phyloP scores from a whole-genome alignment of 352 stramenopile genomes.

The Phytopythium vexans region DNA sequence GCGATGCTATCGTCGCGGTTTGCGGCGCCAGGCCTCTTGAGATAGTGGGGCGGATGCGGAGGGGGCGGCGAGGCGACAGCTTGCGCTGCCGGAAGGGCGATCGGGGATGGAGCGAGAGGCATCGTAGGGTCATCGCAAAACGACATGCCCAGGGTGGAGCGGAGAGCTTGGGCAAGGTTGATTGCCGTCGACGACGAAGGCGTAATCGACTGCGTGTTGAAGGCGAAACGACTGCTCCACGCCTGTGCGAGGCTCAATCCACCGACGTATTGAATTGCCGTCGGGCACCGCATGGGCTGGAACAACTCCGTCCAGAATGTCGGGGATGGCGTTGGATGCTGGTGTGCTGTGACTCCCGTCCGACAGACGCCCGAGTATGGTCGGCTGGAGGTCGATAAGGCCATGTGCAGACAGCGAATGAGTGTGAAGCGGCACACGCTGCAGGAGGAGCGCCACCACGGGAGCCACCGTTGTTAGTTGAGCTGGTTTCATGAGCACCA shows the following conservation, averaged over 20 bases:
- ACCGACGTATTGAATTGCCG: not conserved
- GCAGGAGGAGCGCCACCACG: conserved; percentile 5
- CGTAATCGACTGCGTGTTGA: conserved; percentile 7
- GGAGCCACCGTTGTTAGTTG: conserved; percentile 1
- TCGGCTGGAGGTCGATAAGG: conserved; percentile 5
- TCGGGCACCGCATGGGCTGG: not conserved
- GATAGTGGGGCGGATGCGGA: no score
- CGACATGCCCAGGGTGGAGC: not conserved
- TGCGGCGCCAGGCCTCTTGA: no score
- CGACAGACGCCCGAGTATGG: conserved; percentile 4
- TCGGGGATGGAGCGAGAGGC: no score
- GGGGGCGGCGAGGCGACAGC: no score
- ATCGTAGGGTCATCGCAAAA: conserved; percentile 5
- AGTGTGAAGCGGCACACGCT: conserved; percentile 1
- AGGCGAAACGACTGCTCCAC: not conserved
- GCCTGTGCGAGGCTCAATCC: conserved; percentile 8
- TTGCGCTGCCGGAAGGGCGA: no score
- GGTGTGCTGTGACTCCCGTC: not conserved
- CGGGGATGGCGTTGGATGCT: conserved; percentile 4
- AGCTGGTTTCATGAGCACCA: conserved; percentile 2
- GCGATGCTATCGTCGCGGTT: no score
- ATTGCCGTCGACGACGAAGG: conserved; percentile 8
- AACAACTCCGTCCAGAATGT: conserved; percentile 4
- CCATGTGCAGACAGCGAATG: conserved; percentile 1
- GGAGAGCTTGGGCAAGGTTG: not conserved